Conservation (phyloP, 495 filamentous ascomycete species). For the Ramalina peruviana region DNA sequence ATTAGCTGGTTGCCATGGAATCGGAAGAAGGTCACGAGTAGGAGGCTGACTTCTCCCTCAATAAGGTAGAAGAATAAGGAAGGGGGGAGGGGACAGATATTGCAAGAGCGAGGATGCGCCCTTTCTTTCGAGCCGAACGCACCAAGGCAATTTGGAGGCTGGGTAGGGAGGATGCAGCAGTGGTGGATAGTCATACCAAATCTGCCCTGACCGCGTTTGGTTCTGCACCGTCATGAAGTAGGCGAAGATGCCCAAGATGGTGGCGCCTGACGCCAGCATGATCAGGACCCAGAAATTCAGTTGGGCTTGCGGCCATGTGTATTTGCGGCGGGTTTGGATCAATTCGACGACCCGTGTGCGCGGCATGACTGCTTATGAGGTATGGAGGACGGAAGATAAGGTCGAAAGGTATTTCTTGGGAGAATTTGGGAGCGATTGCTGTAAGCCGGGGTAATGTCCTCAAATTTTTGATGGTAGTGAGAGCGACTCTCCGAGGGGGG, state of each 20-base stretch:
- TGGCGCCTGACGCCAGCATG: slow-evolving; percentile 63
- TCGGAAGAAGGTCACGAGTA: not conserved
- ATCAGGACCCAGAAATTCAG: slow-evolving; percentile 87
- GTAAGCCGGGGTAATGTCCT: not conserved
- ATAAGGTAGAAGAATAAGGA: not conserved
- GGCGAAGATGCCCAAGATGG: slow-evolving; percentile 74
- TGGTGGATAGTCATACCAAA: slow-evolving; percentile 51
- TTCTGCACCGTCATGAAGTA: slow-evolving; percentile 73
- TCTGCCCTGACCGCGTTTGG: slow-evolving; percentile 52
- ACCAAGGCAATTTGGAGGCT: not conserved
- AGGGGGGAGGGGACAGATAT: not conserved
- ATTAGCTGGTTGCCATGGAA: not conserved
- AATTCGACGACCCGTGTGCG: slow-evolving; percentile 25
- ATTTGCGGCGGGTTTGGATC: slow-evolving; percentile 44
- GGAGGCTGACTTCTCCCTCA: not conserved
- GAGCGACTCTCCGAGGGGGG: too few species aligned
- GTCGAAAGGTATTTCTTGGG: not conserved
- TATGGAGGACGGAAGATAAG: not conserved
- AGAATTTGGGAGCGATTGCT: not conserved
- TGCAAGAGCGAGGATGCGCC: not conserved
- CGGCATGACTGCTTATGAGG: slow-evolving; percentile 19
- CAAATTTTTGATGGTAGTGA: not conserved
- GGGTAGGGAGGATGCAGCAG: not conserved
- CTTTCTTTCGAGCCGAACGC: not conserved
- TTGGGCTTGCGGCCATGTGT: slow-evolving; percentile 89